Conservation (phyloP, 805 yeast genomes). For the Saccharomyces jurei region DNA sequence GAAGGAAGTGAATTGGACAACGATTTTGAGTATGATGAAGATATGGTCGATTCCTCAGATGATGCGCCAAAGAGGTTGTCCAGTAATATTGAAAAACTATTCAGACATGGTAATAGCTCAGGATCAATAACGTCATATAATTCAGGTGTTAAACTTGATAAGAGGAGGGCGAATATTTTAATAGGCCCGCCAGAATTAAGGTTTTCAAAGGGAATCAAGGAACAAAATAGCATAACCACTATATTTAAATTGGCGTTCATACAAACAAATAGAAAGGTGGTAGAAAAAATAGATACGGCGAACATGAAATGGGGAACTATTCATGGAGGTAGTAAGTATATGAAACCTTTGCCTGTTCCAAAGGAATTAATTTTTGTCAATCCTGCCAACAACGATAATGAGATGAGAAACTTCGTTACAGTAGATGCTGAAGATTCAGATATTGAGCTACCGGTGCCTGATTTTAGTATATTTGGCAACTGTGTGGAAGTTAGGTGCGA, state of each 20-base stretch:
- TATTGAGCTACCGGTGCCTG: not conserved
- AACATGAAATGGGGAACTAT: not conserved
- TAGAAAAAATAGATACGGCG: not conserved
- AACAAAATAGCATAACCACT: not conserved
- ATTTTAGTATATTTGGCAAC: not conserved
- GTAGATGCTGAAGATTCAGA: not conserved
- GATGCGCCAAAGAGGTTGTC: not conserved
- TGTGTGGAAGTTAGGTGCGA: not conserved
- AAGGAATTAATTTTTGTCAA: not conserved
- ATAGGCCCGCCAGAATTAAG: not conserved
- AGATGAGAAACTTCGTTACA: not conserved
- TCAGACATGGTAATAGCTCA: not conserved
- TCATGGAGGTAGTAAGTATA: not conserved
- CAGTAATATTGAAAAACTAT: not conserved
- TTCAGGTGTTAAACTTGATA: not conserved
- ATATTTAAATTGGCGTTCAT: not conserved
- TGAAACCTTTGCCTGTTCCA: not conserved
- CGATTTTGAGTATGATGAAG: not conserved
- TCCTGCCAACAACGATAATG: not conserved
- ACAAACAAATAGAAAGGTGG: not conserved
- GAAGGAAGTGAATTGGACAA: not conserved
- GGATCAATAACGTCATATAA: not conserved
- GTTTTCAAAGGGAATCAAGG: not conserved
- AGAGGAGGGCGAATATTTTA: not conserved
- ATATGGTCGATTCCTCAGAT: not conserved